These are phyloP conservation scores for Flaveria sonorensis DNA, from an alignment of 129 eudicot species.

Conservation along the genomic window DNA sequence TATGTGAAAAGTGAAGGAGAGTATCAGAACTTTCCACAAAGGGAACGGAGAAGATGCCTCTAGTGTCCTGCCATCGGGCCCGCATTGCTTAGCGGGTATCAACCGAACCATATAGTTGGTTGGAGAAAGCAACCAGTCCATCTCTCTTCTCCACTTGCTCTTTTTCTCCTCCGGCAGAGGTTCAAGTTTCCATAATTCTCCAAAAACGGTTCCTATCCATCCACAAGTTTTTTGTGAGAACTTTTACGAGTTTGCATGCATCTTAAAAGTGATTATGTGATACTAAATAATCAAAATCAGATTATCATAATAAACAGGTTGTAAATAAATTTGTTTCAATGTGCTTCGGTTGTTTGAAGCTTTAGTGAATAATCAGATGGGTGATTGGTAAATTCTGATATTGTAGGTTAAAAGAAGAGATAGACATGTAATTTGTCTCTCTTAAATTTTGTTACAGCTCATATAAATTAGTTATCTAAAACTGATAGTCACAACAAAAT, in stretches of 20 bases:
- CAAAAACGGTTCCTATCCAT: constrained; percentile 72
- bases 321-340: background rate
- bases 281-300: background rate
- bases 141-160: constrained; percentile 78
- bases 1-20: background rate
- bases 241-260: background rate
- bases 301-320: background rate
- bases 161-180: constrained; percentile 74
- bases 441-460: background rate
- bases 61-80: constrained; percentile 63
- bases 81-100: constrained; percentile 83
- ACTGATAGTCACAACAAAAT: constrained; percentile 1
- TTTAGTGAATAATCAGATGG: background rate
- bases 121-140: constrained; percentile 98
- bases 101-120: constrained; percentile 88
- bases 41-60: constrained; percentile 53
- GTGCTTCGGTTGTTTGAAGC: background rate
- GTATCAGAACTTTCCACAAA: background rate
- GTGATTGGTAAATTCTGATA: background rate
- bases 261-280: background rate
- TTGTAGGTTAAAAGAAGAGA: background rate
- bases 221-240: constrained; percentile 6
- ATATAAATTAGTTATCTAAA: background rate
- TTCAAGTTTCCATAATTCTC: constrained; percentile 98
- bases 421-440: background rate